Evolutionary conservation across 495 filamentous ascomycete genomes (phyloP), one percentile per base, ranked within the genome.

Genomic region (Penicillium fimorum): DNA sequence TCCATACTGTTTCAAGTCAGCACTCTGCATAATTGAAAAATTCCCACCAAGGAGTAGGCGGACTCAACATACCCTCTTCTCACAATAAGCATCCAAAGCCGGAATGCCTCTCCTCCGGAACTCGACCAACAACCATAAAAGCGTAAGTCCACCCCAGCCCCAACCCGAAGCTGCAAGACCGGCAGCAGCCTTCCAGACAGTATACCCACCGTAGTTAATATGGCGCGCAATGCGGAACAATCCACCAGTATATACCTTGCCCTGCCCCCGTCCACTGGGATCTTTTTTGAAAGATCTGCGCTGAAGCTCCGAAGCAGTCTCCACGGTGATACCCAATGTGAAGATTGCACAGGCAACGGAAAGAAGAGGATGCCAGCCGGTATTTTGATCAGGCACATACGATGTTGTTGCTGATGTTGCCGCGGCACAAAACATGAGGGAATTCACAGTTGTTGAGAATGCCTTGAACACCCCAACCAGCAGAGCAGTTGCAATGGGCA

Each of bases 221-320:
- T 44, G 41, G 41, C 41, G 41, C 41, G 41, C 41, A 44, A 44
- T 20, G 41, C 41, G 41, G 41, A 44, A 44, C 1, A 44, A 18
- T 44, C 41, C 41, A 22, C 41, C 41, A 9, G 41, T 44, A 18
- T 44, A 44, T 20, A 44, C 41, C 41, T 44, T 44, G 41, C 41
- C 41, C 17, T 44, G 15, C n/a, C 41, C 41, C 6, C 41, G 41
- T 20, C 41, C 41, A 44, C 41, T 44, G 41, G 41, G 41, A 11
- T 44, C 41, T 18, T 44, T 44, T 18, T 44, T 44, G 41, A 44
- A 44, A 44, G 41, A 44, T 44, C 41, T 44, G 41, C 41, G 41
- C 41, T 44, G 41, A 18, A 44, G 41, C 17, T 44, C 41, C 15
- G 41, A 44, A 44, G 22, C 41, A 18, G 11, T 44, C 41, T 44